These are phyloP conservation scores for Erigeron canadensis DNA, from an alignment of 129 eudicot genomes.

Conservation along the genomic window DNA sequence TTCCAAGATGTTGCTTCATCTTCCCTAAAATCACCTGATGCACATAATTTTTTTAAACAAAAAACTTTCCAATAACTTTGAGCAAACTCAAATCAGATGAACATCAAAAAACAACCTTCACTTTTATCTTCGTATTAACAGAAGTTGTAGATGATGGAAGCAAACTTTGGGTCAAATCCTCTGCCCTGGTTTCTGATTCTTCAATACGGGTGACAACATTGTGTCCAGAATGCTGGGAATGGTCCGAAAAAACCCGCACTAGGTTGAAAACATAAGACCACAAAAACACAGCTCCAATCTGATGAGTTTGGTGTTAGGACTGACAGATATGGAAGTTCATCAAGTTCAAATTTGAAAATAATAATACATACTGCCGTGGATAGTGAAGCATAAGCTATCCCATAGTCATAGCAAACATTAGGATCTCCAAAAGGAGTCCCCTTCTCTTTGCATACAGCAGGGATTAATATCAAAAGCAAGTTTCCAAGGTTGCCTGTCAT, in stretches of 20 bases:
- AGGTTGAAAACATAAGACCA: conserved; percentile 90
- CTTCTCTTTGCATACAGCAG: conserved; percentile 87
- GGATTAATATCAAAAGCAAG: conserved; percentile 73
- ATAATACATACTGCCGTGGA: conserved; percentile 73
- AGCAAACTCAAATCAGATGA: not conserved
- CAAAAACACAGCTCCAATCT: conserved; percentile 72
- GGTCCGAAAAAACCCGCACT: conserved; percentile 54
- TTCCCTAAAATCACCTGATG: conserved; percentile 19
- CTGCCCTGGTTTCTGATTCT: not conserved
- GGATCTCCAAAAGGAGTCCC: conserved; percentile 81
- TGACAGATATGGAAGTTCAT: not conserved
- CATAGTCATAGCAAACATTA: conserved; percentile 54
- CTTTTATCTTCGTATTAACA: not conserved
- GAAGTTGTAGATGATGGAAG: conserved; percentile 34
- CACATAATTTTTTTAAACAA: not conserved
- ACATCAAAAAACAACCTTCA: conserved; percentile 11
- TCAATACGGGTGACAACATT: not conserved
- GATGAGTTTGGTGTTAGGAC: conserved; percentile 18
- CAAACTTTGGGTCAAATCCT: conserved; percentile 33
- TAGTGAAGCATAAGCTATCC: conserved; percentile 80
- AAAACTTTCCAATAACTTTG: too few relatives aligned
- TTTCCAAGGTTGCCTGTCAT: conserved; percentile 78
- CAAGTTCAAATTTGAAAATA: not conserved
- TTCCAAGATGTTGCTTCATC: conserved; percentile 32
- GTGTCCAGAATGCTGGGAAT: conserved; percentile 28